Evolutionary conservation across 768 basidiomycete species (phyloP), one percentile per base, ranked within the genome.

Genomic region (Filobasidium wieringae): DNA sequence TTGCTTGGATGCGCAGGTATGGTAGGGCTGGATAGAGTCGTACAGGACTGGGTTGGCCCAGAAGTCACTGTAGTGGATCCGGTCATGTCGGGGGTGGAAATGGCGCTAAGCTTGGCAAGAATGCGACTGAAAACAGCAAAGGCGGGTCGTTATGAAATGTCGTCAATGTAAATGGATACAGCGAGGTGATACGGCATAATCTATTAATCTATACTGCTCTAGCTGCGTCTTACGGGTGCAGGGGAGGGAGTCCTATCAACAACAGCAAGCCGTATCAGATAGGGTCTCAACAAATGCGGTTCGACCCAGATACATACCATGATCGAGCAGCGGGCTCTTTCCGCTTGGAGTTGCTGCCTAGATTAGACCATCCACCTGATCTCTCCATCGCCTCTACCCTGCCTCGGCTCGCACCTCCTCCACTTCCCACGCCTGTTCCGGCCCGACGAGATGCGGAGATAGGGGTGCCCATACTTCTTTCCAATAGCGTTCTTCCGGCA

Each of bases 401-500:
- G 64, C 81, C 78, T 26, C 78, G 66, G 12, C 81, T 83, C 8
- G 26, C 55, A 19, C 41, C 53, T 34, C 31, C 39, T n/a, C 15
- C 27, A 31, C 59, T n/a, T 6, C n/a, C 33, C 33, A 31, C 19
- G 29, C 19, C 29, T 14, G 40, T 17, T 11, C 7, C 19, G 22
- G 22, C 19, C 9, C 52, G 52, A 2, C 24, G 52, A 15, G 32
- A 53, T 12, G 12, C 17, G 8, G 52, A 34, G 27, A 51, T 31
- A 26, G 57, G 57, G 2, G 57, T 58, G n/a, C 51, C 63, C 57
- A 55, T 36, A 22, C 61, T 64, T 50, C 59, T 52, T 51, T 90
- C 82, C 61, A 95, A 74, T 41, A 95, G 68, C 60, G 84, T 77
- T 68, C 78, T 80, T 26, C 83, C 91, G 27, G 91, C 91, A n/a